A percentile compares a stretch with the other conserved stretches of the same genome.
These are phyloP conservation scores for Hanseniaspora occidentalis DNA, from an alignment of 805 yeast species.

Conservation along the genomic window DNA sequence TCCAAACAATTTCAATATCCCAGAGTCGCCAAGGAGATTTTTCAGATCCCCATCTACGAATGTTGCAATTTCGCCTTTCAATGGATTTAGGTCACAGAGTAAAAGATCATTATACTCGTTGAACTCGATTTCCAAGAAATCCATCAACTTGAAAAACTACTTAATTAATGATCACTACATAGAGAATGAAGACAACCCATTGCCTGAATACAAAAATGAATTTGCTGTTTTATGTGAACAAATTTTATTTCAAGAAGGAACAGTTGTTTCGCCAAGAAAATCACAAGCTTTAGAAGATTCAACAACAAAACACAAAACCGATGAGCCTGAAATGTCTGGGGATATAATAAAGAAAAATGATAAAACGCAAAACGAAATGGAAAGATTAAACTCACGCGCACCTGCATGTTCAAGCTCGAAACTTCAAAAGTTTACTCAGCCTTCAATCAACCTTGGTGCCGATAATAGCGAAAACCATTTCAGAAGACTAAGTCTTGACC, in stretches of 20 bases:
- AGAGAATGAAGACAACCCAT: constrained; percentile 7
- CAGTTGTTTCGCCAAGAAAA: constrained; percentile 2
- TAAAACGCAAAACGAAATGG: too few relatives aligned
- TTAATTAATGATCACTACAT: constrained; percentile 10
- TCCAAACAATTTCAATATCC: neutral
- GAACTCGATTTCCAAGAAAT: constrained; percentile 24
- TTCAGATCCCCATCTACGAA: constrained; percentile 2
- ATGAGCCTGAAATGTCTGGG: too few relatives aligned
- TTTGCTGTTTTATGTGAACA: constrained; percentile 22
- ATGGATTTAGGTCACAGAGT: constrained; percentile 15
- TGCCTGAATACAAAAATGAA: constrained; percentile 10
- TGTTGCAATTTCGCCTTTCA: neutral
- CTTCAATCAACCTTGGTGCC: too few relatives aligned
- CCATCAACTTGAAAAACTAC: constrained; percentile 22
- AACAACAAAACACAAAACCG: too few relatives aligned
- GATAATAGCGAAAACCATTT: constrained; percentile 1
- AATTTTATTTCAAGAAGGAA: constrained; percentile 19
- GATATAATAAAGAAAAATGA: too few relatives aligned
- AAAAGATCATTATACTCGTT: constrained; percentile 23
- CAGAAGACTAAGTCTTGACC: constrained; percentile 5
- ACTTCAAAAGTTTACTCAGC: neutral
- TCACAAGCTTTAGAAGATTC: too few relatives aligned
- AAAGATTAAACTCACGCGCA: too few relatives aligned
- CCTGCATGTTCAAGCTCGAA: too few relatives aligned
- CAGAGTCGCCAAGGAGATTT: constrained; percentile 1